Evolutionary conservation across 495 filamentous ascomycete genomes (phyloP).

Genomic region (Daldinia decipiens): DNA sequence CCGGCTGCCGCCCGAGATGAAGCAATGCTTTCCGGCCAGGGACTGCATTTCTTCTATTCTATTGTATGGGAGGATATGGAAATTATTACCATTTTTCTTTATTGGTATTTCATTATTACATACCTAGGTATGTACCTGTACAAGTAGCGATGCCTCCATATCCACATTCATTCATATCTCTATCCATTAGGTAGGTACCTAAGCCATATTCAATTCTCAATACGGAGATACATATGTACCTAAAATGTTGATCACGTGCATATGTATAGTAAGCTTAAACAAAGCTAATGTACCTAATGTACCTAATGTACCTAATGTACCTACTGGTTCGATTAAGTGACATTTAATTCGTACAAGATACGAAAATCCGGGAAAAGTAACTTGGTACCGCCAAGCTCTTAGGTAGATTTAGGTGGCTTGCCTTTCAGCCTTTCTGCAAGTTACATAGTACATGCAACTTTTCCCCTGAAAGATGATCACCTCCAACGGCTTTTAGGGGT

Average conservation of each 20-base stretch:
- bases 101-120: background rate
- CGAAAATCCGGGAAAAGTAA: constrained; percentile 4
- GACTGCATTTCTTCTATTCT: constrained; percentile 21
- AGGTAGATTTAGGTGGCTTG: too few species aligned
- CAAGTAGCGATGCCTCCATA: background rate
- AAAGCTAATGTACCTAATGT: too few species aligned
- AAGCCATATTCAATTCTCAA: background rate
- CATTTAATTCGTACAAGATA: background rate
- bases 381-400: background rate
- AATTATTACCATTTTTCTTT: background rate
- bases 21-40: constrained; percentile 50
- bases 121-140: too few species aligned
- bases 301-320: too few species aligned
- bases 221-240: background rate
- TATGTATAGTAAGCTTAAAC: background rate
- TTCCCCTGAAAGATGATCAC: constrained; percentile 15
- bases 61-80: background rate
- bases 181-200: too few species aligned
- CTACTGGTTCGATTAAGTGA: background rate
- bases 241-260: background rate
- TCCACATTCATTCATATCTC: too few species aligned
- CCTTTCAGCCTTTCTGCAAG: background rate
- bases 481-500: constrained; percentile 14
- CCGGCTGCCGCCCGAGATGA: constrained; percentile 54
- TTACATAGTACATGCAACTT: constrained; percentile 5